A percentile compares a stretch with the other conserved stretches of the same genome.
Conservation (phyloP, 2,329 filamentous ascomycete genomes). For the Berkeleyomyces basicola region DNA sequence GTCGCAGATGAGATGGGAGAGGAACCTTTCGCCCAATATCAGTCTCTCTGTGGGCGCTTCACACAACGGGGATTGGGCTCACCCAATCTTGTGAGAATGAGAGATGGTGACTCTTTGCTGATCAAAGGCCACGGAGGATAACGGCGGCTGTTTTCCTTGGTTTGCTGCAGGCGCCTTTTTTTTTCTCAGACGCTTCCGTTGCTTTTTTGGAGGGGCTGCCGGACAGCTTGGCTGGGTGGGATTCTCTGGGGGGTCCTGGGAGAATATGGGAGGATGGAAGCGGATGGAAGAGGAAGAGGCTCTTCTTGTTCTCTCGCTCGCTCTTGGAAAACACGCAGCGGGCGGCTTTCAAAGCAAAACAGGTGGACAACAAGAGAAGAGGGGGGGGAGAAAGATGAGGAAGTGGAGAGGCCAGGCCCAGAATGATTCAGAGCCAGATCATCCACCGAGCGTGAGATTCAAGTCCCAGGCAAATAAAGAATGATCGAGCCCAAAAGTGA, state of each 20-base stretch:
- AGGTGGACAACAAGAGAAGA: not conserved
- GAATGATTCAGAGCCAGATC: slow-evolving; percentile 1
- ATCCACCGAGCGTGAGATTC: not conserved
- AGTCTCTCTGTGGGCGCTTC: not conserved
- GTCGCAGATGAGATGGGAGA: not conserved
- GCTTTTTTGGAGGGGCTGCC: not conserved
- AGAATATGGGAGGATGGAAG: not conserved
- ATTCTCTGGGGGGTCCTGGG: not conserved
- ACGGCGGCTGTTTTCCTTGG: not conserved
- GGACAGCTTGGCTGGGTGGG: not conserved
- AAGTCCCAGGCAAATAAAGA: not conserved
- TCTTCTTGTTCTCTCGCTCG: not conserved
- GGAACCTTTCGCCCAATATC: not conserved
- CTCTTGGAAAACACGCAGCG: not conserved
- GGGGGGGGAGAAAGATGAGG: not conserved
- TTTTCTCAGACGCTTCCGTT: not conserved
- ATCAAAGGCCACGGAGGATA: not conserved
- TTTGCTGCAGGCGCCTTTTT: not conserved
- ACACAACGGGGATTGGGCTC: not conserved
- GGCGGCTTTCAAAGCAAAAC: not conserved
- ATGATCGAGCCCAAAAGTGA: not conserved
- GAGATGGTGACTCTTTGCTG: too few species aligned
- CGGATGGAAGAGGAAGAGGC: not conserved
- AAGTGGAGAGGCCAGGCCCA: not conserved
- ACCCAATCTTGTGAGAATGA: too few species aligned